Evolutionary conservation across 495 filamentous ascomycete genomes (phyloP).

Genomic region (Penicillium crystallinum): DNA sequence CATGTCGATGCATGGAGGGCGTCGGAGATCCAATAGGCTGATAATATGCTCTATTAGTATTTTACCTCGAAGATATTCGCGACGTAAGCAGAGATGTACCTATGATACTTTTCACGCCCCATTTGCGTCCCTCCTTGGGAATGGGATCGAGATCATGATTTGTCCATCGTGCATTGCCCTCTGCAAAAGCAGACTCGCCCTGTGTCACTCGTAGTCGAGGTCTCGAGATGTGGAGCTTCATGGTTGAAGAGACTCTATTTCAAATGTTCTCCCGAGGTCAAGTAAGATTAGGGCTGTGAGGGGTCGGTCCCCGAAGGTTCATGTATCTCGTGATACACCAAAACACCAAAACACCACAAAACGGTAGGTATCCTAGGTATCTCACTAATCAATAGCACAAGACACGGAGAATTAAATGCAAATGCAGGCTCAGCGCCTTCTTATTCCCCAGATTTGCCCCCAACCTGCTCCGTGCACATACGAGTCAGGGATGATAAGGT

Average conservation of each 20-base stretch:
- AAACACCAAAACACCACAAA: not conserved
- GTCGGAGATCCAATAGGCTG: conserved; percentile 62
- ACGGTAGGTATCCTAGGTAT: not conserved
- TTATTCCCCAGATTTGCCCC: conserved; percentile 1
- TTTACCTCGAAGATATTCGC: not conserved
- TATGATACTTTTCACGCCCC: conserved; percentile 38
- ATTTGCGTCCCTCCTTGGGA: conserved; percentile 35
- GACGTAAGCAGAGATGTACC: conserved; percentile 6
- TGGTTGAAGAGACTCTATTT: not conserved
- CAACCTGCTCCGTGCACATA: not conserved
- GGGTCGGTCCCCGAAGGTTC: not conserved
- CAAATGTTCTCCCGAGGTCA: not conserved
- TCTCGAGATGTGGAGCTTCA: conserved; percentile 13
- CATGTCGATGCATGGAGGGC: conserved; percentile 57
- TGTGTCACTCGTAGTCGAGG: conserved; percentile 32
- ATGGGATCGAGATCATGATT: conserved; percentile 45
- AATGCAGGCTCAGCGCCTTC: not conserved
- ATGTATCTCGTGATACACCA: not conserved
- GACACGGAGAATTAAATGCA: not conserved
- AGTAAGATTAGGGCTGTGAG: not conserved
- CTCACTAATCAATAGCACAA: not conserved
- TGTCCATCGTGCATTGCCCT: conserved; percentile 39
- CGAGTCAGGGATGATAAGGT: conserved; percentile 4
- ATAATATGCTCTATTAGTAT: conserved; percentile 1
- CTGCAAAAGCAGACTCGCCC: conserved; percentile 34